A percentile compares a stretch with the other conserved stretches of the same genome.
Conservation (phyloP, 257 asterid genomes). For the Solanum ahanhuiri region DNA sequence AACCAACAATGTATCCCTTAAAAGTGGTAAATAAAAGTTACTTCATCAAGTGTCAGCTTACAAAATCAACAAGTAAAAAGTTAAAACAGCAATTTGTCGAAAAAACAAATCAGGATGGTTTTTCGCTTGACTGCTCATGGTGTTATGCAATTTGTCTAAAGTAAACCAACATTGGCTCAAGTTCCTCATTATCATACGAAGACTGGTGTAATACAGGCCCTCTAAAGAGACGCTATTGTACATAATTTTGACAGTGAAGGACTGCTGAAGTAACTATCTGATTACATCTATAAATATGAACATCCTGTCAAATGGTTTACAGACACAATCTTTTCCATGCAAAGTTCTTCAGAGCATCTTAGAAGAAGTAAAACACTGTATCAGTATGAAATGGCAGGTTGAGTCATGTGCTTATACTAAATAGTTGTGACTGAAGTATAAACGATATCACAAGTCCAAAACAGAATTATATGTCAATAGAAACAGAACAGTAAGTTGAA, state of each 20-base stretch:
- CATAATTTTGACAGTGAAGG: not conserved
- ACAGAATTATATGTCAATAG: not conserved
- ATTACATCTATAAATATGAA: not conserved
- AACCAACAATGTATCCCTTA: not conserved
- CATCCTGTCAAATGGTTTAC: not conserved
- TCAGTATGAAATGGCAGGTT: no score
- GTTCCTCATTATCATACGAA: no score
- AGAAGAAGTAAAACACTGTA: no score
- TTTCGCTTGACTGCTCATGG: not conserved
- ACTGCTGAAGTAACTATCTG: not conserved
- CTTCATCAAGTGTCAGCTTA: not conserved
- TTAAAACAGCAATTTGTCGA: no score
- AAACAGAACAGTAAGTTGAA: not conserved
- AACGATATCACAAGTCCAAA: not conserved
- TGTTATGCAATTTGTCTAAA: not conserved
- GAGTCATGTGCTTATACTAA: no score
- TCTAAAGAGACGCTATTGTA: not conserved
- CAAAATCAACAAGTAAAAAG: not conserved
- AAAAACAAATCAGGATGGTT: not conserved
- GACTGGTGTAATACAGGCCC: not conserved
- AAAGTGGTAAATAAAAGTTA: not conserved
- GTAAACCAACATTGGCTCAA: not conserved
- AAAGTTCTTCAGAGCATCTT: no score
- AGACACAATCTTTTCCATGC: not conserved
- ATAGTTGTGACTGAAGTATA: no score